Evolutionary conservation across 192 early-diverging fungal genomes (phyloP).

Genomic region (Coemansia sp.): DNA sequence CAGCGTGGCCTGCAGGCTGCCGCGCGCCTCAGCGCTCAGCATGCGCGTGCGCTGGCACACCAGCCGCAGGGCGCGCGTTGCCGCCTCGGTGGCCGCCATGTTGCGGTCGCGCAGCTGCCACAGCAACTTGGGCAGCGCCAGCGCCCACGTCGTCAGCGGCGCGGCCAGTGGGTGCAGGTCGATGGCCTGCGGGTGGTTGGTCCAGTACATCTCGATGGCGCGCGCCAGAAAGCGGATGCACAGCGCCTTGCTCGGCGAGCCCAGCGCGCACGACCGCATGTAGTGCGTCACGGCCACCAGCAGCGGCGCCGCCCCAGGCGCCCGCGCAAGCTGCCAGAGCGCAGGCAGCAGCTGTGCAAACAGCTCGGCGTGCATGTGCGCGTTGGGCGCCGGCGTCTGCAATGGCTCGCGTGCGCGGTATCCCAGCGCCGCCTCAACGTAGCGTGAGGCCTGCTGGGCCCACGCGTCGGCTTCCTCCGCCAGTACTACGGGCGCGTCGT

Average conservation of each 20-base stretch:
- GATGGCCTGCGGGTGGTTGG: conserved; percentile 11
- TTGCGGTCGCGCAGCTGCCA: conserved; percentile 51
- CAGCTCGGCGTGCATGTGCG: conserved; percentile 16
- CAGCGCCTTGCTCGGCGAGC: conserved; percentile 36
- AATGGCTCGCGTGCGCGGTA: conserved; percentile 3
- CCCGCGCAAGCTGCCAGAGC: conserved; percentile 30
- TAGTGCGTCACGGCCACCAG: conserved; percentile 29
- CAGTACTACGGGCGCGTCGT: conserved; percentile 1
- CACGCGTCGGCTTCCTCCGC: conserved; percentile 2
- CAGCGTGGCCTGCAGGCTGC: conserved; percentile 31
- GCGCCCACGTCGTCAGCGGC: conserved; percentile 23
- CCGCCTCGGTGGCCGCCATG: conserved; percentile 26
- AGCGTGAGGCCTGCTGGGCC: conserved; percentile 16
- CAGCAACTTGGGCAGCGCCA: conserved; percentile 41
- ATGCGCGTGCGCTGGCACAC: conserved; percentile 39
- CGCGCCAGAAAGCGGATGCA: conserved; percentile 27
- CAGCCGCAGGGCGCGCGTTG: conserved; percentile 25
- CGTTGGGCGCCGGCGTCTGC: conserved; percentile 4
- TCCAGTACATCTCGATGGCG: conserved; percentile 30
- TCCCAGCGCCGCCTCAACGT: conserved; percentile 25
- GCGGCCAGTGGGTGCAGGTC: conserved; percentile 9
- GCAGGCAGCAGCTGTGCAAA: conserved; percentile 33
- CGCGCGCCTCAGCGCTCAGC: conserved; percentile 13
- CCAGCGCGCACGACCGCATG: conserved; percentile 12
- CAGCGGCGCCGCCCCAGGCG: conserved; percentile 22